phyloP scores from a whole-genome alignment of 2,329 filamentous ascomycete genomes.

The Penicillium concentricum region DNA sequence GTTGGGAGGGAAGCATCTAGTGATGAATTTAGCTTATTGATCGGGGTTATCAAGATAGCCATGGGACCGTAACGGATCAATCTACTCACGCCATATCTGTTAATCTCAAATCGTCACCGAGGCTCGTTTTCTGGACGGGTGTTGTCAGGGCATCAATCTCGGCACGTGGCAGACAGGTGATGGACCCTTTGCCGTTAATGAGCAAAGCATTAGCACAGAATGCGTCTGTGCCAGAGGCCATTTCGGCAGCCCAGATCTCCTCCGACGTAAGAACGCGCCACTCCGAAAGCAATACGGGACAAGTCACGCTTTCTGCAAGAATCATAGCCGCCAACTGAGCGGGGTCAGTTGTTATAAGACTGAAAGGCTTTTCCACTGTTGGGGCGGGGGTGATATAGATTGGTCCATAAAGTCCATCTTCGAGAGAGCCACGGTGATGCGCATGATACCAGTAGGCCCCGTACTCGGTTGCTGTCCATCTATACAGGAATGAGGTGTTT shows the following conservation, averaged over 20 bases:
- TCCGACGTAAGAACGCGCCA: slow-evolving; percentile 56
- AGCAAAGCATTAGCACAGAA: slow-evolving; percentile 61
- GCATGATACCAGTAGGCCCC: slow-evolving; percentile 64
- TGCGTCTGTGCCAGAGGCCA: slow-evolving; percentile 39
- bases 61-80: too few relatives aligned
- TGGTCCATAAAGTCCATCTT: slow-evolving; percentile 60
- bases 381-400: slow-evolving; percentile 48
- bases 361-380: slow-evolving; percentile 28
- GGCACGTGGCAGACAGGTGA: slow-evolving; percentile 24
- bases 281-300: slow-evolving; percentile 56
- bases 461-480: slow-evolving; percentile 56
- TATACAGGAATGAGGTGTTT: slow-evolving; percentile 51
- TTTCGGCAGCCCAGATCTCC: slow-evolving; percentile 37
- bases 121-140: background rate
- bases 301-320: slow-evolving; percentile 49
- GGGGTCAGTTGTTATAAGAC: slow-evolving; percentile 31
- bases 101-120: slow-evolving; percentile 22
- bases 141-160: slow-evolving; percentile 37
- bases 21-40: background rate
- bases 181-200: slow-evolving; percentile 57
- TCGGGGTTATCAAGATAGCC: background rate
- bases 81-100: slow-evolving; percentile 30
- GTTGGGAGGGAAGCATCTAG: slow-evolving; percentile 27
- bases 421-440: slow-evolving; percentile 56
- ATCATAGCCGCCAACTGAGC: slow-evolving; percentile 45